phyloP scores from a whole-genome alignment of 805 yeast genomes.

The Clavispora vitiphila region DNA sequence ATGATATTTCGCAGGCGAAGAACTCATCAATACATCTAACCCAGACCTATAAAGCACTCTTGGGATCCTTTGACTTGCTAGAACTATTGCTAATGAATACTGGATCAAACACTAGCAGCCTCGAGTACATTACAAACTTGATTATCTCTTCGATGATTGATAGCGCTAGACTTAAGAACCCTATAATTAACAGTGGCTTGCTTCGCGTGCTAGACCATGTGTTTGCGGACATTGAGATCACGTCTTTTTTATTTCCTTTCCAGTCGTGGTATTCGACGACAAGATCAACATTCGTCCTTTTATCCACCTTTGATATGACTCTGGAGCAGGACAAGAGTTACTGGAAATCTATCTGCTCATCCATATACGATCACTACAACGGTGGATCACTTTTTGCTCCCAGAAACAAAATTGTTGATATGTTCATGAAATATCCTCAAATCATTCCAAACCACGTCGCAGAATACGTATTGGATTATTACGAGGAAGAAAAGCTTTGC shows the following conservation, averaged over 20 bases:
- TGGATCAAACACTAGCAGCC: not conserved
- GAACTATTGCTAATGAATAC: not conserved
- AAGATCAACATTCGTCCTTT: constrained; percentile 36
- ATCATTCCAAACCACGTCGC: constrained; percentile 34
- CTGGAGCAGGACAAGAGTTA: constrained; percentile 26
- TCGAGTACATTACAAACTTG: constrained; percentile 1
- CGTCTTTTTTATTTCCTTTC: constrained; percentile 28
- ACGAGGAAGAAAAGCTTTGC: constrained; percentile 47
- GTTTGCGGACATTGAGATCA: constrained; percentile 18
- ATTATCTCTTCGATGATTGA: not conserved
- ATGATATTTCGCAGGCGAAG: not conserved
- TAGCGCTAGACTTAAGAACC: constrained; percentile 13
- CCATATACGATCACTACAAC: constrained; percentile 27
- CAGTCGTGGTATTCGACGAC: constrained; percentile 37
- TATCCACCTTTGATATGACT: constrained; percentile 19
- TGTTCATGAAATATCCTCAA: constrained; percentile 34
- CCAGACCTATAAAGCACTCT: not conserved
- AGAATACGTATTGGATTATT: constrained; percentile 43
- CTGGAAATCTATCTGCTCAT: constrained; percentile 31
- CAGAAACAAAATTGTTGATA: constrained; percentile 34
- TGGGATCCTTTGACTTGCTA: not conserved
- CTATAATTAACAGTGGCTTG: constrained; percentile 36
- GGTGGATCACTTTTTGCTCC: constrained; percentile 38
- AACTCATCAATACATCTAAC: not conserved
- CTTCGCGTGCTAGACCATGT: constrained; percentile 36